Percentiles rank a stretch among this genome's conserved stretches.
These are phyloP conservation scores for Hemileccinum rubropunctum DNA, from an alignment of 768 basidiomycete genomes.

Conservation along the genomic window DNA sequence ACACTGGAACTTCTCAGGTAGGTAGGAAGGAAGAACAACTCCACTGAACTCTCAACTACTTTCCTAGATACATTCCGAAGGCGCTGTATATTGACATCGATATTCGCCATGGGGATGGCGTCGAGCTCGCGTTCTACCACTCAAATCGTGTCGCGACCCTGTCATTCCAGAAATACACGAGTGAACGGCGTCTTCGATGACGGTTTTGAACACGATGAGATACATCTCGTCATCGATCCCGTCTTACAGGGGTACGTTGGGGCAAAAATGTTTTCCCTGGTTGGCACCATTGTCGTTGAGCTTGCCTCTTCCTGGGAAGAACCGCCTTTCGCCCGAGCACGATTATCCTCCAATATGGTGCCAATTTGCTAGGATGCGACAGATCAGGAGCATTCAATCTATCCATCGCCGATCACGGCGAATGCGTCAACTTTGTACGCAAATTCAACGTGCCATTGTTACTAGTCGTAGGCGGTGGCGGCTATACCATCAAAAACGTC, in stretches of 20 bases:
- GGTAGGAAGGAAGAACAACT: slow-evolving; percentile 15
- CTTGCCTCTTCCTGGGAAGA: slow-evolving; percentile 97
- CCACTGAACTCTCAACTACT: neutral
- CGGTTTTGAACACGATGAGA: slow-evolving; percentile 89
- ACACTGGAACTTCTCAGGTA: slow-evolving; percentile 90
- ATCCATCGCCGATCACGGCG: slow-evolving; percentile 95
- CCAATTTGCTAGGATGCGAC: slow-evolving; percentile 94
- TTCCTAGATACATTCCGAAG: slow-evolving; percentile 80
- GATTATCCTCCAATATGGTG: slow-evolving; percentile 96
- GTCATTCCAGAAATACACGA: slow-evolving; percentile 98
- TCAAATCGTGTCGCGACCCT: slow-evolving; percentile 98
- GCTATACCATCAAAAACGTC: slow-evolving; percentile 96
- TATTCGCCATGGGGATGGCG: slow-evolving; percentile 98
- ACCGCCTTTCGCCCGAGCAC: slow-evolving; percentile 86
- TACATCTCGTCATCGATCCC: slow-evolving; percentile 99
- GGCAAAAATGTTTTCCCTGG: slow-evolving; percentile 89
- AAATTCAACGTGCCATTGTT: slow-evolving; percentile 89
- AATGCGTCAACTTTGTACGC: slow-evolving; percentile 96
- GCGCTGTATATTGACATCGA: slow-evolving; percentile 99
- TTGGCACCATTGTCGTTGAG: slow-evolving; percentile 88
- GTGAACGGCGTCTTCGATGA: slow-evolving; percentile 96
- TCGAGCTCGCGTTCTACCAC: slow-evolving; percentile 97
- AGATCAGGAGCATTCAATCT: slow-evolving; percentile 96
- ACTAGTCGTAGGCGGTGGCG: slow-evolving; percentile 91
- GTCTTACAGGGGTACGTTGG: slow-evolving; percentile 94